Percentiles rank a stretch among this genome's conserved stretches.
Evolutionary conservation across 169 alveolate species (phyloP).

Genomic region (Besnoitia besnoiti): DNA sequence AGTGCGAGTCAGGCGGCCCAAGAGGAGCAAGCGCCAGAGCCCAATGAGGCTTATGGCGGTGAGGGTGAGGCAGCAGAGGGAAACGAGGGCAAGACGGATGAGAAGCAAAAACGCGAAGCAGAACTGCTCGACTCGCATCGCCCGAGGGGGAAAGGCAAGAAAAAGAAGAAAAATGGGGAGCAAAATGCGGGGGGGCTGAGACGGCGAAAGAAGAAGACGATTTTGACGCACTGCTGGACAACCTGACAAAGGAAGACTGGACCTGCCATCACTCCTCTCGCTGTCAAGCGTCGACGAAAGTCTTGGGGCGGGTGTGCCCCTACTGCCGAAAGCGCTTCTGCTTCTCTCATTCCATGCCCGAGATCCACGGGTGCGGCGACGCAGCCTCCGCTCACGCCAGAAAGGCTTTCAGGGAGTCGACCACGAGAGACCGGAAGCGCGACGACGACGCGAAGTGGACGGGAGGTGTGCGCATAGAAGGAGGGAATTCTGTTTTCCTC

Average conservation of each 20-base stretch:
- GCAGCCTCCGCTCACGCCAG: conserved; percentile 53
- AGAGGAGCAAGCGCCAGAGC: background rate
- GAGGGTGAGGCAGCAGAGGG: background rate
- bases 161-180: background rate
- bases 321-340: conserved; percentile 52
- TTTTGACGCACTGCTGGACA: conserved; percentile 31
- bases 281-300: conserved; percentile 22
- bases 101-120: background rate
- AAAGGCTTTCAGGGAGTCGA: conserved; percentile 28
- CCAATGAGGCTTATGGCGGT: background rate
- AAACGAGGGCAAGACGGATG: background rate
- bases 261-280: background rate
- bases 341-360: conserved; percentile 50
- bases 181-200: background rate
- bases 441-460: background rate
- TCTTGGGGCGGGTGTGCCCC: conserved; percentile 46
- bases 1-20: background rate
- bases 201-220: conserved; percentile 24
- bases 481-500: background rate
- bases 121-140: background rate
- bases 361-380: conserved; percentile 58
- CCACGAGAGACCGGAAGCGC: background rate
- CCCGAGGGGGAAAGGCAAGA: background rate
- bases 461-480: background rate
- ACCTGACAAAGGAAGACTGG: conserved; percentile 7